phyloP scores from a whole-genome alignment of 1,139 yeast genomes.

The Petasospora fabianii region DNA sequence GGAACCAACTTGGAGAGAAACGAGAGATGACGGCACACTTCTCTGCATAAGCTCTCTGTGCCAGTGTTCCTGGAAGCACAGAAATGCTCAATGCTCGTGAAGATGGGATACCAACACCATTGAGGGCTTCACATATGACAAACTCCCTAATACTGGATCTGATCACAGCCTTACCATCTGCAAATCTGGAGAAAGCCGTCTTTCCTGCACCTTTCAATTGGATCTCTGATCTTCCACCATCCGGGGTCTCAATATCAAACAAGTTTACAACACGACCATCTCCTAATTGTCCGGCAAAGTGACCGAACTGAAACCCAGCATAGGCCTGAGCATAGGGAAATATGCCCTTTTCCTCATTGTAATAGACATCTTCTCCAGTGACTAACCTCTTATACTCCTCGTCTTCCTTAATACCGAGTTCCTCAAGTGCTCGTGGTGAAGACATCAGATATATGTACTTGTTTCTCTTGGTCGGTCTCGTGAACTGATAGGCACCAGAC shows the following conservation, averaged over 20 bases:
- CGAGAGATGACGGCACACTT: conserved; percentile 83
- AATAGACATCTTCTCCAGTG: conserved; percentile 52
- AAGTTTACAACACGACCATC: conserved; percentile 88
- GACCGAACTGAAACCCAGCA: conserved; percentile 96
- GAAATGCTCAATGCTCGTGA: conserved; percentile 79
- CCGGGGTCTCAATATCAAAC: conserved; percentile 55
- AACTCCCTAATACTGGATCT: conserved; percentile 87
- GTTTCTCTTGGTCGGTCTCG: conserved; percentile 59
- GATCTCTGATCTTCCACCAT: conserved; percentile 45
- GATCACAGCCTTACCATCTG: conserved; percentile 93
- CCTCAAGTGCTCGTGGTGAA: conserved; percentile 58
- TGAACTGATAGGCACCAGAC: conserved; percentile 68
- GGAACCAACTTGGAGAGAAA: conserved; percentile 81
- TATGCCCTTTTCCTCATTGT: conserved; percentile 35
- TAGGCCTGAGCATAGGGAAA: conserved; percentile 88
- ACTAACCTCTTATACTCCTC: conserved; percentile 53
- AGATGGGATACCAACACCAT: conserved; percentile 82
- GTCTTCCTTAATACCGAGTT: conserved; percentile 50
- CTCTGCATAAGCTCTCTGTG: conserved; percentile 70
- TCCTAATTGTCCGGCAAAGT: conserved; percentile 95
- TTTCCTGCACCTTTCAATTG: conserved; percentile 91
- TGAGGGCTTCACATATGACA: conserved; percentile 74
- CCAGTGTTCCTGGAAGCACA: conserved; percentile 67
- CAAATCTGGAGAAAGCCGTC: conserved; percentile 91
- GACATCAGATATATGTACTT: conserved; percentile 53